Conservation (phyloP, 208 protist genomes). For the Balamuthia mandrillaris region DNA sequence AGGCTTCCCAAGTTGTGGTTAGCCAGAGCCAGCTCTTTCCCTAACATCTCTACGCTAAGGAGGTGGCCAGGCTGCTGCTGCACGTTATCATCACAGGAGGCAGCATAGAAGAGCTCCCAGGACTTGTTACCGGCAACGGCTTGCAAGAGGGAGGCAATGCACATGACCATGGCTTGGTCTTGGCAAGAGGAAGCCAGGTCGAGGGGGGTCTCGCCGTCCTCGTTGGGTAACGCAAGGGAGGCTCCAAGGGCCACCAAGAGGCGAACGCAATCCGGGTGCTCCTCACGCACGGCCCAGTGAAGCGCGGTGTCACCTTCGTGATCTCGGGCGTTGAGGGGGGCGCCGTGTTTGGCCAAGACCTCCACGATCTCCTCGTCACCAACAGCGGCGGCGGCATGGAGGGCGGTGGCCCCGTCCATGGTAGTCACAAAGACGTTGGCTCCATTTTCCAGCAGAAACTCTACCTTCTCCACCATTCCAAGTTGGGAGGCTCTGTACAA, state of each 20-base stretch:
- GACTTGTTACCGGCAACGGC: too few relatives aligned
- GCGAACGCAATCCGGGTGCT: background rate
- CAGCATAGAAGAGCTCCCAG: too few relatives aligned
- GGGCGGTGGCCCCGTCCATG: background rate
- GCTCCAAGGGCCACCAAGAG: background rate
- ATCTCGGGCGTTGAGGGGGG: background rate
- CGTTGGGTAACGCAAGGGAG: background rate
- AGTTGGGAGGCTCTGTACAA: background rate
- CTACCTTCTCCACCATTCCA: background rate
- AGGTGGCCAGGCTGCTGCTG: too few relatives aligned
- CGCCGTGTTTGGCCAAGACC: background rate
- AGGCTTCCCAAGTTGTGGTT: too few relatives aligned
- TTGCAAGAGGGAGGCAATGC: too few relatives aligned
- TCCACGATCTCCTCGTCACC: background rate
- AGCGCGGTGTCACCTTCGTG: conserved; percentile 4
- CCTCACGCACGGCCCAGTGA: background rate
- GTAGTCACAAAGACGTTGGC: background rate
- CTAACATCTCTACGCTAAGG: too few relatives aligned
- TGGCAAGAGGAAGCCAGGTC: background rate
- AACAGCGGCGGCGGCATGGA: background rate
- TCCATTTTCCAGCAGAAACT: background rate
- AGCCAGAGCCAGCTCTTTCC: too few relatives aligned
- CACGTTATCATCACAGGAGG: too few relatives aligned
- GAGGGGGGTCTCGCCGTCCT: background rate
- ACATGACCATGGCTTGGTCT: too few relatives aligned